Evolutionary conservation across 192 early-diverging fungal species (phyloP).

Genomic region (Coemansia sp.): DNA sequence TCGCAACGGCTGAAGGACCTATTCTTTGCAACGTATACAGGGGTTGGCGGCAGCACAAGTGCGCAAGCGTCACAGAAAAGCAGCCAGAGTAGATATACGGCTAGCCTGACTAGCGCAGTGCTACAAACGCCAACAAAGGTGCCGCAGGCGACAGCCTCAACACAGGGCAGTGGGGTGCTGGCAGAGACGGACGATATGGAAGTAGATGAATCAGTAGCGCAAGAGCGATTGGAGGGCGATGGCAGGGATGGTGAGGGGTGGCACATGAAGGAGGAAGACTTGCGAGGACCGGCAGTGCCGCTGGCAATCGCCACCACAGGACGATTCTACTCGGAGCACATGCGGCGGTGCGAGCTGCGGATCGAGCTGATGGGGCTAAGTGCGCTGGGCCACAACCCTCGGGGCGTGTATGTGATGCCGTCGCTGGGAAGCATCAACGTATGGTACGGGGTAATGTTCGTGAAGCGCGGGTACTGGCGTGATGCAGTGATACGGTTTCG

Average conservation of each 20-base stretch:
- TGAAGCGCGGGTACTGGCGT: conserved; percentile 88
- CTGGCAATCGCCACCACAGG: conserved; percentile 37
- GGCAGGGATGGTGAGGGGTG: background rate
- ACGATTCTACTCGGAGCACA: conserved; percentile 53
- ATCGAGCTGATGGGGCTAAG: conserved; percentile 48
- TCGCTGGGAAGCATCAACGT: conserved; percentile 54
- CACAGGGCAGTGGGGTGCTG: background rate
- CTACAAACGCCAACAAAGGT: conserved; percentile 37
- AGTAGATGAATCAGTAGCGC: conserved; percentile 24
- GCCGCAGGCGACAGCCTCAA: background rate
- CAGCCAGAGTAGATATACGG: background rate
- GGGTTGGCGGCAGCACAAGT: conserved; percentile 11
- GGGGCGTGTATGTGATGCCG: conserved; percentile 87
- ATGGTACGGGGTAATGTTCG: conserved; percentile 85
- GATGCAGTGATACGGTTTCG: conserved; percentile 88
- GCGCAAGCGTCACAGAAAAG: conserved; percentile 15
- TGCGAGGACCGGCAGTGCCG: conserved; percentile 26
- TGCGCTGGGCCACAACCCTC: conserved; percentile 67
- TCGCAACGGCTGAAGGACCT: conserved; percentile 50
- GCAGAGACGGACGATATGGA: conserved; percentile 34
- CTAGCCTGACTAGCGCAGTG: conserved; percentile 19
- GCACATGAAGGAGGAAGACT: conserved; percentile 30
- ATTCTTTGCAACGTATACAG: conserved; percentile 51
- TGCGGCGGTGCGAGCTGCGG: conserved; percentile 51
- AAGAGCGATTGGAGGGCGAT: background rate